Conservation (phyloP, 2,329 filamentous ascomycete species). For the Geoglossum cookeanum region DNA sequence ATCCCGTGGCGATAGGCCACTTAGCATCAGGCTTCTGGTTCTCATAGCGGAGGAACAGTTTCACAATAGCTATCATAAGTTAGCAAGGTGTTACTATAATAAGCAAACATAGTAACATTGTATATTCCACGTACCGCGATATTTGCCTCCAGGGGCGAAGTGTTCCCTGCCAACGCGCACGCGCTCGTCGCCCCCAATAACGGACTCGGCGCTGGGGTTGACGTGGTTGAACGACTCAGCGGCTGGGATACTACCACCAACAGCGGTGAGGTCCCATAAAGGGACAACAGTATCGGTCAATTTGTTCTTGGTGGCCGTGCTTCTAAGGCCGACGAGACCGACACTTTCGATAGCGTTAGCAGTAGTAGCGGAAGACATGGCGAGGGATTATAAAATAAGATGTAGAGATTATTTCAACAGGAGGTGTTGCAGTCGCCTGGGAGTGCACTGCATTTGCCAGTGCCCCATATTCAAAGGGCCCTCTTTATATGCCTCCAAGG, state of each 20-base stretch:
- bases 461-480: background rate
- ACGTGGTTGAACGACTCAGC: conserved; percentile 2
- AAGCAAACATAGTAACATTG: background rate
- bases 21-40: conserved; percentile 6
- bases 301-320: conserved; percentile 6
- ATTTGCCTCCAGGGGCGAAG: conserved; percentile 5
- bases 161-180: conserved; percentile 1
- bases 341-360: conserved; percentile 1
- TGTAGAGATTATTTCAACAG: background rate
- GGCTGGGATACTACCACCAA: conserved; percentile 1
- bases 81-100: background rate
- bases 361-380: conserved; percentile 3
- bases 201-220: conserved; percentile 2
- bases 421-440: background rate
- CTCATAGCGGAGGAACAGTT: conserved; percentile 12
- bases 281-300: conserved; percentile 5
- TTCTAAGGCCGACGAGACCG: conserved; percentile 4
- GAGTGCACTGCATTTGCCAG: background rate
- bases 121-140: conserved; percentile 3
- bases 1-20: conserved; percentile 10
- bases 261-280: conserved; percentile 4
- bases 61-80: conserved; percentile 10
- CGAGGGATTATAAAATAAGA: background rate
- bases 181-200: conserved; percentile 5
- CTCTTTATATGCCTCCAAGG: background rate